Evolutionary conservation across 495 filamentous ascomycete species (phyloP).

Genomic region (Neurospora sublineolata): DNA sequence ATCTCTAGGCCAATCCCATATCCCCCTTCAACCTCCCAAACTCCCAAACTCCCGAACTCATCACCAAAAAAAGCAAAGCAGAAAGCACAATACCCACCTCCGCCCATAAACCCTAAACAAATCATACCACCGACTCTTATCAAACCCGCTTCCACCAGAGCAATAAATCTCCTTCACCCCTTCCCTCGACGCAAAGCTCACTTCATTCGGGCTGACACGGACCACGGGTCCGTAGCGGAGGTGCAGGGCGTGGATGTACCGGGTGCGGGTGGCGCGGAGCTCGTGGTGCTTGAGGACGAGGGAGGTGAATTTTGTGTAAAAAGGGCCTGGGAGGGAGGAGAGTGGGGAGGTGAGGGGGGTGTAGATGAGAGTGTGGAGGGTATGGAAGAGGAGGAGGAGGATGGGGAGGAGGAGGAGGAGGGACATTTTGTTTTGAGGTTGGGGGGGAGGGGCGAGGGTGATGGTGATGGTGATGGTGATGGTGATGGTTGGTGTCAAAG

Average conservation of each 20-base stretch:
- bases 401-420: constrained; percentile 10
- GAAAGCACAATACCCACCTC: constrained; percentile 24
- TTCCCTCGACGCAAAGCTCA: constrained; percentile 45
- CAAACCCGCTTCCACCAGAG: constrained; percentile 52
- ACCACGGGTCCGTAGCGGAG: constrained; percentile 44
- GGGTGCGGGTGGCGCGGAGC: constrained; percentile 40
- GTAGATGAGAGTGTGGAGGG: constrained; percentile 4
- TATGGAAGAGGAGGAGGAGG: constrained; percentile 9
- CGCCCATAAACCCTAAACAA: constrained; percentile 47
- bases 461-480: no score
- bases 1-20: no score
- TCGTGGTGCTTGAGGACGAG: constrained; percentile 46
- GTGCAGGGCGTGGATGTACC: constrained; percentile 45
- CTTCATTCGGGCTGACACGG: constrained; percentile 47
- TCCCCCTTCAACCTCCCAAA: no score
- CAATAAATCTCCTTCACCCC: constrained; percentile 58
- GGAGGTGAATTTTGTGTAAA: constrained; percentile 40
- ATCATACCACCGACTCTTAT: constrained; percentile 58
- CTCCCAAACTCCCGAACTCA: neutral
- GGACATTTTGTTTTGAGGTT: neutral
- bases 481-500: neutral
- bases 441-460: neutral
- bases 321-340: constrained; percentile 41
- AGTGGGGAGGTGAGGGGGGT: constrained; percentile 27
- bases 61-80: neutral